phyloP scores from a whole-genome alignment of 352 stramenopile species.

The Phytophthora pseudosyringae region DNA sequence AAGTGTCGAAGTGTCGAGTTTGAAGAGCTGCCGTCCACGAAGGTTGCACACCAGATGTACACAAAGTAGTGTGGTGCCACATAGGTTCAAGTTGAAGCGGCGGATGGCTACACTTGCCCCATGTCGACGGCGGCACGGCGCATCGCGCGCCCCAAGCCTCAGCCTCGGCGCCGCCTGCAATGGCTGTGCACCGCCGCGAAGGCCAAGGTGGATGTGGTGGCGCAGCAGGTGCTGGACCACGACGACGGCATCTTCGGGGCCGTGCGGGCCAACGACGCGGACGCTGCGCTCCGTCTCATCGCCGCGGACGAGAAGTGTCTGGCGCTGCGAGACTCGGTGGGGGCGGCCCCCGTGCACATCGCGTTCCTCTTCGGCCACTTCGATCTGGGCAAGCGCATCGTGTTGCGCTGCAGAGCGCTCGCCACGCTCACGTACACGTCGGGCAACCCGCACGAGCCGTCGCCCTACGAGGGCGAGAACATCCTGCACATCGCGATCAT shows the following conservation, averaged over 20 bases:
- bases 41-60: neutral
- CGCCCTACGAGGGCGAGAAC: conserved; percentile 68
- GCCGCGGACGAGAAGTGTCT: conserved; percentile 45
- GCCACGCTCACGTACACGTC: conserved; percentile 51
- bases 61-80: conserved; percentile 3
- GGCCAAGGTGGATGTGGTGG: conserved; percentile 59
- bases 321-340: conserved; percentile 53
- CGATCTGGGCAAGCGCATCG: conserved; percentile 55
- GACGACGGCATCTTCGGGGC: conserved; percentile 62
- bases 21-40: conserved; percentile 18
- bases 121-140: conserved; percentile 9
- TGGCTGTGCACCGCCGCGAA: conserved; percentile 30
- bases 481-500: conserved; percentile 75
- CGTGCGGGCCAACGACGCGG: conserved; percentile 53
- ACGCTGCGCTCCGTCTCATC: conserved; percentile 35
- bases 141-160: conserved; percentile 20
- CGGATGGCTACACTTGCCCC: neutral
- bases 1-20: neutral
- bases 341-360: conserved; percentile 54
- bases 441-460: conserved; percentile 36
- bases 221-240: conserved; percentile 63
- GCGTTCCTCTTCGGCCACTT: conserved; percentile 69
- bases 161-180: conserved; percentile 15
- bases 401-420: conserved; percentile 34
- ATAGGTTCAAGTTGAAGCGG: conserved; percentile 21